phyloP scores from a whole-genome alignment of 345 rosid genomes.

The Luvunga scandens region DNA sequence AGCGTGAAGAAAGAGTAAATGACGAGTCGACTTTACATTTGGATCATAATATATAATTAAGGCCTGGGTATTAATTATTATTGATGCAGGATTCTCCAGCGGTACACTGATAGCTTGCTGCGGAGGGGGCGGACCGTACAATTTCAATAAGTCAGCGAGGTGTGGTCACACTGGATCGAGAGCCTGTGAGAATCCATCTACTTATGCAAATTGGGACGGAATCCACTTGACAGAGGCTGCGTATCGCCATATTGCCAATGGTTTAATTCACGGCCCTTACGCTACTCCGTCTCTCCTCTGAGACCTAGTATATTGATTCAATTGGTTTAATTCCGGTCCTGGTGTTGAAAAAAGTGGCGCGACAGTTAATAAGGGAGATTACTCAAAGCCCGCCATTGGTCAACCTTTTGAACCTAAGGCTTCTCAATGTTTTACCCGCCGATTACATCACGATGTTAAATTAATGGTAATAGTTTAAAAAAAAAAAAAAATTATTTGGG shows the following conservation, averaged over 20 bases:
- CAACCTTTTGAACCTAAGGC: background rate
- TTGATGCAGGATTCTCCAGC: constrained; percentile 37
- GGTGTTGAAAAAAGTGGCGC: too few relatives aligned
- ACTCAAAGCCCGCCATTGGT: background rate
- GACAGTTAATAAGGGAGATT: too few relatives aligned
- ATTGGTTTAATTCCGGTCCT: too few relatives aligned
- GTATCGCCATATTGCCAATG: constrained; percentile 42
- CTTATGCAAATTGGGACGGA: constrained; percentile 67
- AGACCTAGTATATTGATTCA: background rate
- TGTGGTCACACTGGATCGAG: constrained; percentile 57
- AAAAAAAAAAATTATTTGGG: too few relatives aligned
- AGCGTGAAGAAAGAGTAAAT: too few relatives aligned
- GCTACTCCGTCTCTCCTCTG: constrained; percentile 19
- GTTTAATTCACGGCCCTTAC: constrained; percentile 36
- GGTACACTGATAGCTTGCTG: constrained; percentile 53
- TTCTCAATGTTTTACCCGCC: too few relatives aligned
- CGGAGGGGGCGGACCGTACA: constrained; percentile 69
- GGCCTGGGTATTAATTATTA: background rate
- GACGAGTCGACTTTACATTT: too few relatives aligned
- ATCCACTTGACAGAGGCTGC: constrained; percentile 74
- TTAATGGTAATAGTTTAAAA: too few relatives aligned
- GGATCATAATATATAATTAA: too few relatives aligned
- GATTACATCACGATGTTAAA: too few relatives aligned
- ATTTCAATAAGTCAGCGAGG: constrained; percentile 43
- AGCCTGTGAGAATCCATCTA: constrained; percentile 43